Base-by-base conservation (phyloP, 805 yeast genomes). In the Myxozyma neglecta region DNA sequence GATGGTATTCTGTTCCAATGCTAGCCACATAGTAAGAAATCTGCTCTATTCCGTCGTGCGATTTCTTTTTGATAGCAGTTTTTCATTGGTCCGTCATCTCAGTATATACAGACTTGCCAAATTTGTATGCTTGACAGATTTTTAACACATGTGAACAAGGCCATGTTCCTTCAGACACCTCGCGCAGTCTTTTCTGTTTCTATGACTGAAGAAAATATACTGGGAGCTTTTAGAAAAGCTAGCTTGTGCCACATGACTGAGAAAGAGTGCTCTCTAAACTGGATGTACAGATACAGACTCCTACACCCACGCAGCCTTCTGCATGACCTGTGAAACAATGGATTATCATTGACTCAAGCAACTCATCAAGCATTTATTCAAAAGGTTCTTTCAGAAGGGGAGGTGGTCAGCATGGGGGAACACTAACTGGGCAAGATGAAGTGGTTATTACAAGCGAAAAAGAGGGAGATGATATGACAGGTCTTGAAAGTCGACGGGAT, bases 131-230 rank as follows among this genome's bases (percentile, higher is more conserved):
- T n/a, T n/a, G n/a, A n/a, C n/a, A n/a, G n/a, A n/a, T n/a, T n/a
- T n/a, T n/a, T n/a, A n/a, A 53, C 56, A 18, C 47, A 24, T 24
- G 36, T 52, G 16, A 40, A n/a, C 47, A 52, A 40, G 36, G 47
- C 16, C 42, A n/a, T 13, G 42, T 39, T 39, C 6, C 42, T 39
- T n/a, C n/a, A 6, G 3, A 6, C 42, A 39, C 6, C 6, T 39
- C 6, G 42, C 42, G 42, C 13, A n/a, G n/a, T n/a, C 6, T 24
- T 24, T 24, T 24, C 29, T 24, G 4, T 2, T 39, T 39, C 42
- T 39, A 3, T 39, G 42, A 39, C 42, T 3, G 42, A 39, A 2
- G 6, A 39, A 13, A 39, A 39, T n/a, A 39, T 39, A n/a, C 6
- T 13, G 42, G 42, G 42, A 6, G n/a, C 42, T n/a, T n/a, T 39